Evolutionary conservation across 2,329 filamentous ascomycete genomes (phyloP).

Genomic region (Colletotrichum kahawae): DNA sequence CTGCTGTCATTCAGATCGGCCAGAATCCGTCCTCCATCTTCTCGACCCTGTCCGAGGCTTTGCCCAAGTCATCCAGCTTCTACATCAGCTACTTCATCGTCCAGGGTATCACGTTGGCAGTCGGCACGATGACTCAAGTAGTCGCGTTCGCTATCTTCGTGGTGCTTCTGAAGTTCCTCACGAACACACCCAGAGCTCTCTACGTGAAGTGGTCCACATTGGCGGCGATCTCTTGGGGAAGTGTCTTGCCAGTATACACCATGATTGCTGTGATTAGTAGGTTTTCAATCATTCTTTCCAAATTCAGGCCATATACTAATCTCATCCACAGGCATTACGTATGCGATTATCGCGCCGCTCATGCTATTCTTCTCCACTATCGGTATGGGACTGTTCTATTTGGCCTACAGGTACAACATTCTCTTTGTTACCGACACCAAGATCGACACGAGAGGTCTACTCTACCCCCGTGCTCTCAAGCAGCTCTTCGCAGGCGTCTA

Average conservation of each 20-base stretch:
- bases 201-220: slow-evolving; percentile 76
- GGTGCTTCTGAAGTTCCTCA: slow-evolving; percentile 70
- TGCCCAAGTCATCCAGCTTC: slow-evolving; percentile 89
- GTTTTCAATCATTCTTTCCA: slow-evolving; percentile 19
- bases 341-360: slow-evolving; percentile 83
- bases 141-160: slow-evolving; percentile 70
- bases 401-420: slow-evolving; percentile 86
- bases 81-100: slow-evolving; percentile 84
- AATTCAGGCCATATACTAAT: too few species aligned
- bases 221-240: slow-evolving; percentile 76
- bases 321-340: slow-evolving; percentile 63
- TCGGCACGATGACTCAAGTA: slow-evolving; percentile 73
- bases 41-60: slow-evolving; percentile 69
- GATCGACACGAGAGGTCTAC: slow-evolving; percentile 86
- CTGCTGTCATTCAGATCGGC: slow-evolving; percentile 67
- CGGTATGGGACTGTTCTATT: slow-evolving; percentile 79
- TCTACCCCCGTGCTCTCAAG: slow-evolving; percentile 87
- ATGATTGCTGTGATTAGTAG: slow-evolving; percentile 74
- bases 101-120: slow-evolving; percentile 80
- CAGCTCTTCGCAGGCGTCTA: slow-evolving; percentile 85
- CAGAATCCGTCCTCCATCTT: slow-evolving; percentile 67
- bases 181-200: slow-evolving; percentile 79
- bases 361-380: slow-evolving; percentile 81
- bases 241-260: slow-evolving; percentile 75
- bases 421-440: slow-evolving; percentile 80